Evolutionary conservation across 1,139 yeast species (phyloP).

Genomic region (Hyphopichia buzzinii): DNA sequence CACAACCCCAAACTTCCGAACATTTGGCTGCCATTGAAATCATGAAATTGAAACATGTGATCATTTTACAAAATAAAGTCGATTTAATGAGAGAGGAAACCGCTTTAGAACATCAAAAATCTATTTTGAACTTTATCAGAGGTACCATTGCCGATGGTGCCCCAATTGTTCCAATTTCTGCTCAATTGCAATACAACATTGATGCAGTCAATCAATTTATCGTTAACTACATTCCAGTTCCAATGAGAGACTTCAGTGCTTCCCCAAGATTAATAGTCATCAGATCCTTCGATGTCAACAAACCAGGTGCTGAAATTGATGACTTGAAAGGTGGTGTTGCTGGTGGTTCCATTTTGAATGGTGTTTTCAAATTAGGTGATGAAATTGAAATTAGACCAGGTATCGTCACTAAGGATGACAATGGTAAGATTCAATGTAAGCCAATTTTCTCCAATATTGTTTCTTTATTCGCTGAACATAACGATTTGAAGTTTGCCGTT

Average conservation of each 20-base stretch:
- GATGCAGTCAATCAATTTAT: slow-evolving; percentile 98
- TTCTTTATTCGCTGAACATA: slow-evolving; percentile 94
- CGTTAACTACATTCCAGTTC: slow-evolving; percentile 94
- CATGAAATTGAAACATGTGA: slow-evolving; percentile 96
- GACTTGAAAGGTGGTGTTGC: slow-evolving; percentile 99
- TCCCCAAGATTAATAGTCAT: slow-evolving; percentile 95
- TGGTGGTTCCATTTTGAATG: slow-evolving; percentile 96
- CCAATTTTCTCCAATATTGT: slow-evolving; percentile 94
- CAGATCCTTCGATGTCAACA: slow-evolving; percentile 97
- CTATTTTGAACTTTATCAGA: slow-evolving; percentile 86
- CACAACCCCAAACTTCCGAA: slow-evolving; percentile 99
- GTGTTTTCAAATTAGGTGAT: slow-evolving; percentile 96
- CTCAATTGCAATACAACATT: slow-evolving; percentile 96
- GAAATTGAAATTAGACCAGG: slow-evolving; percentile 99
- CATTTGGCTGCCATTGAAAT: slow-evolving; percentile 99
- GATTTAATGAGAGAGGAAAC: slow-evolving; percentile 98
- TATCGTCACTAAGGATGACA: slow-evolving; percentile 92
- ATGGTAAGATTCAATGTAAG: slow-evolving; percentile 90
- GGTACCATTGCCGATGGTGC: slow-evolving; percentile 99
- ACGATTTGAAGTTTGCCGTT: slow-evolving; percentile 96
- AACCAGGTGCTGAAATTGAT: slow-evolving; percentile 97
- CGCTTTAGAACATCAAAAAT: slow-evolving; percentile 92
- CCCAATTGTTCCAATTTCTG: slow-evolving; percentile 97
- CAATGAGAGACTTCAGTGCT: slow-evolving; percentile 90
- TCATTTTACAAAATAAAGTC: slow-evolving; percentile 95